Conservation (phyloP, 2,329 filamentous ascomycete species). For the Furcasterigmium sp. region DNA sequence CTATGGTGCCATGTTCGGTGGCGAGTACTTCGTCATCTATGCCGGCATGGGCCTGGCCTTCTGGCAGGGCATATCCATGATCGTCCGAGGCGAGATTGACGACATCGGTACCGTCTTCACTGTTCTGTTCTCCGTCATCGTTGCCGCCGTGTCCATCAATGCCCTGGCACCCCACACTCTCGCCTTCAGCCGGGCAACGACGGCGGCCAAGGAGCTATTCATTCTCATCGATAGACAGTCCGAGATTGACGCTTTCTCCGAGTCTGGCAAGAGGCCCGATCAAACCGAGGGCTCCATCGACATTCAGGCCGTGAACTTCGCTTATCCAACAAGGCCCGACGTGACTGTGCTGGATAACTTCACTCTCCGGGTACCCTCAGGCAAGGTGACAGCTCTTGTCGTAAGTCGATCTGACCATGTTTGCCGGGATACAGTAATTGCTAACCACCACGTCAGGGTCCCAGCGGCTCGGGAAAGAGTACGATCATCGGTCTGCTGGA, state of each 20-base stretch:
- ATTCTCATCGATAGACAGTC: slow-evolving; percentile 18
- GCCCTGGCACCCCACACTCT: slow-evolving; percentile 14
- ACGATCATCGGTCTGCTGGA: slow-evolving; percentile 64
- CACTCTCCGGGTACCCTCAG: slow-evolving; percentile 52
- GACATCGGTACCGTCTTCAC: slow-evolving; percentile 9
- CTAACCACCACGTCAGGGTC: slow-evolving; percentile 35
- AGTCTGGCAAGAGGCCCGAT: slow-evolving; percentile 9
- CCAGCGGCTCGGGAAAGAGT: slow-evolving; percentile 64
- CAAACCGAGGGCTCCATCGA: slow-evolving; percentile 35
- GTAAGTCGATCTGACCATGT: not conserved
- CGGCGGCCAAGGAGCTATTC: slow-evolving; percentile 17
- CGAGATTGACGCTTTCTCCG: slow-evolving; percentile 16
- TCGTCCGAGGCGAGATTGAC: slow-evolving; percentile 16
- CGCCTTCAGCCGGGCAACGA: slow-evolving; percentile 15
- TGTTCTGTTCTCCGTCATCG: slow-evolving; percentile 18
- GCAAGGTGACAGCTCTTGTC: slow-evolving; percentile 65
- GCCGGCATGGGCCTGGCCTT: slow-evolving; percentile 12
- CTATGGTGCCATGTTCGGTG: slow-evolving; percentile 22
- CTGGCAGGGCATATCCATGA: slow-evolving; percentile 27
- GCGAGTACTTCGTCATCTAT: slow-evolving; percentile 33
- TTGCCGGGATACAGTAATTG: not conserved
- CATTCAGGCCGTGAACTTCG: slow-evolving; percentile 57
- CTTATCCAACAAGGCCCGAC: slow-evolving; percentile 63
- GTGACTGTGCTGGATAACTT: slow-evolving; percentile 59
- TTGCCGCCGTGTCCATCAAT: slow-evolving; percentile 13